Evolutionary conservation across 2,329 filamentous ascomycete genomes (phyloP).

Genomic region (Didymellaceae sp.): DNA sequence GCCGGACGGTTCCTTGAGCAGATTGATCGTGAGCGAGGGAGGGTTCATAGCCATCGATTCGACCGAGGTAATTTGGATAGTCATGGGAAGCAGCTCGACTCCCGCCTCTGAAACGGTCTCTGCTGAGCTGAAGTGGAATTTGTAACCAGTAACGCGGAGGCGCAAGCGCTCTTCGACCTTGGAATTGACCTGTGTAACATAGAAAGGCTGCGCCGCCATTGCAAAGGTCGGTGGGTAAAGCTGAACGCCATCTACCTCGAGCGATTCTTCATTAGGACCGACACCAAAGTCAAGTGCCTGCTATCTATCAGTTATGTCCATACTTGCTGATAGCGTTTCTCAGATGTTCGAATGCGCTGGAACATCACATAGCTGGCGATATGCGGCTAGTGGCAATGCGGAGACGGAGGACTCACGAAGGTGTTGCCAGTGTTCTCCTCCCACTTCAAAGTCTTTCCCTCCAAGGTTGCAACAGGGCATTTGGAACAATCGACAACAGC

Average conservation of each 20-base stretch:
- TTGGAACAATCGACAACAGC: slow-evolving; percentile 44
- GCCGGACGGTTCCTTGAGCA: slow-evolving; percentile 46
- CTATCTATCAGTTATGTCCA: slow-evolving; percentile 22
- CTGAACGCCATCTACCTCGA: slow-evolving; percentile 45
- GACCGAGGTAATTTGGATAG: slow-evolving; percentile 44
- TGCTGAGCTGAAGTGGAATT: slow-evolving; percentile 43
- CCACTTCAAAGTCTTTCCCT: slow-evolving; percentile 36
- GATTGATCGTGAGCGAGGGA: slow-evolving; percentile 45
- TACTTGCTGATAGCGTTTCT: neutral
- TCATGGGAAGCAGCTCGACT: slow-evolving; percentile 49
- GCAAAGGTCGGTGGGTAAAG: slow-evolving; percentile 49
- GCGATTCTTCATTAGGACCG: slow-evolving; percentile 37
- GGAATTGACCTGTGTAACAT: slow-evolving; percentile 43
- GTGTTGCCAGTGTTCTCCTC: slow-evolving; percentile 41
- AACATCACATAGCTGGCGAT: neutral
- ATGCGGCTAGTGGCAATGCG: slow-evolving; percentile 3
- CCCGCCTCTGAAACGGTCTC: slow-evolving; percentile 46
- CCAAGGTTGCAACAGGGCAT: slow-evolving; percentile 39
- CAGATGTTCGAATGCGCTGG: neutral
- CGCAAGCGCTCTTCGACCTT: slow-evolving; percentile 34
- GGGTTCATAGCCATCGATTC: slow-evolving; percentile 41
- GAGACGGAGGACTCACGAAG: slow-evolving; percentile 37
- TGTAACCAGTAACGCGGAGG: slow-evolving; percentile 46
- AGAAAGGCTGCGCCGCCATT: slow-evolving; percentile 38
- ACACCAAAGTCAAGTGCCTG: slow-evolving; percentile 49